These are phyloP conservation scores for Botrytis hyacinthi DNA, from an alignment of 2,329 filamentous ascomycete genomes.

Conservation along the genomic window DNA sequence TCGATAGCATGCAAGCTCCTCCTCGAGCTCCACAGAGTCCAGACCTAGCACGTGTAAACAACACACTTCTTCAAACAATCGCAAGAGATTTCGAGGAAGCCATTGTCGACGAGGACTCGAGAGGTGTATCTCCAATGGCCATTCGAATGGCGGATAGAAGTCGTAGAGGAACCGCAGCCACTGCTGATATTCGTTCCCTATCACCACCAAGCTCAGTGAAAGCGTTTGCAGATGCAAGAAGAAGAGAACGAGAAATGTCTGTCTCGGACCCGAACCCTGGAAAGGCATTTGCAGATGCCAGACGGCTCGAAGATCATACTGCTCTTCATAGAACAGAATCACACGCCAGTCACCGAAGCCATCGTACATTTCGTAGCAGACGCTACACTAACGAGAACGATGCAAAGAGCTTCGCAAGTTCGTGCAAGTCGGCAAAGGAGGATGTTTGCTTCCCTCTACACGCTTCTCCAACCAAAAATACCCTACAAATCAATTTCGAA, in stretches of 20 bases:
- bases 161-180: conserved; percentile 55
- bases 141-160: conserved; percentile 39
- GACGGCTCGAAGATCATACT: conserved; percentile 65
- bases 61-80: conserved; percentile 45
- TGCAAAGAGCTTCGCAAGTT: conserved; percentile 57
- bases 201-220: conserved; percentile 97
- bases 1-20: conserved; percentile 65
- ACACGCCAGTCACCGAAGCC: conserved; percentile 61
- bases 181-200: conserved; percentile 61
- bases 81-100: conserved; percentile 86
- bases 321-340: conserved; percentile 68
- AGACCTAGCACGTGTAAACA: conserved; percentile 44
- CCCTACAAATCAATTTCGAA: conserved; percentile 86
- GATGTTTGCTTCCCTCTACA: conserved; percentile 86
- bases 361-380: conserved; percentile 53
- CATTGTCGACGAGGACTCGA: conserved; percentile 71
- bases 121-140: conserved; percentile 41
- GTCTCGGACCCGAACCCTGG: conserved; percentile 73
- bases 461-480: conserved; percentile 65
- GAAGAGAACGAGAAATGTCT: conserved; percentile 72
- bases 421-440: conserved; percentile 73
- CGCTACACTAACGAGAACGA: conserved; percentile 62
- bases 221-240: conserved; percentile 88
- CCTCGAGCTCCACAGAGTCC: conserved; percentile 25
- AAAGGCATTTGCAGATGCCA: conserved; percentile 88